A percentile compares a stretch with the other conserved stretches of the same genome.
Conservation (phyloP, 1,284 basidiomycete genomes). For the Tylopilus sp. region DNA sequence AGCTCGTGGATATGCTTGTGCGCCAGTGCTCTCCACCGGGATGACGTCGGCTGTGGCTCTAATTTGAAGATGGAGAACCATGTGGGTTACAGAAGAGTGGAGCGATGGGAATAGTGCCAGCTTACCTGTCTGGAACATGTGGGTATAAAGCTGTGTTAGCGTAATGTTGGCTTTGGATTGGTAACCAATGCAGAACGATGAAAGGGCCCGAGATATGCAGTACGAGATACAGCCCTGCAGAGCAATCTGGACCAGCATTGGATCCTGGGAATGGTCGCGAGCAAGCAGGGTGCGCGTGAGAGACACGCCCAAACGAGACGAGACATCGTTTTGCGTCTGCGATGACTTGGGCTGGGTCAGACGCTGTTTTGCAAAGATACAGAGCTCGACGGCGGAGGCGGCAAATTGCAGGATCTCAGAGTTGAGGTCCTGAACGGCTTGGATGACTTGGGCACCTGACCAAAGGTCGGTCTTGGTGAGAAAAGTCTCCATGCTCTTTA, state of each 20-base stretch:
- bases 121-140: conserved; percentile 60
- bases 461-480: conserved; percentile 68
- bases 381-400: conserved; percentile 63
- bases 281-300: conserved; percentile 55
- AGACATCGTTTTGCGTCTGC: conserved; percentile 55
- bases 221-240: conserved; percentile 64
- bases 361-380: conserved; percentile 41
- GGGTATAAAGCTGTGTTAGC: conserved; percentile 59
- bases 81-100: conserved; percentile 11
- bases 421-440: conserved; percentile 75
- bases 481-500: conserved; percentile 57
- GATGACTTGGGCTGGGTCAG: conserved; percentile 35
- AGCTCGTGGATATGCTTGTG: conserved; percentile 63
- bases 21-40: conserved; percentile 68
- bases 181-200: conserved; percentile 68
- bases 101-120: conserved; percentile 12
- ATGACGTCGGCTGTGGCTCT: conserved; percentile 73
- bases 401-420: conserved; percentile 74
- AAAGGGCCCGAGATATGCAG: conserved; percentile 61
- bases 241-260: conserved; percentile 68
- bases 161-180: conserved; percentile 64
- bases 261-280: conserved; percentile 67
- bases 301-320: conserved; percentile 55
- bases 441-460: conserved; percentile 72
- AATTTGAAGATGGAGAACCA: conserved; percentile 9